phyloP scores from a whole-genome alignment of 352 stramenopile species.

The Pythium guiyangense region DNA sequence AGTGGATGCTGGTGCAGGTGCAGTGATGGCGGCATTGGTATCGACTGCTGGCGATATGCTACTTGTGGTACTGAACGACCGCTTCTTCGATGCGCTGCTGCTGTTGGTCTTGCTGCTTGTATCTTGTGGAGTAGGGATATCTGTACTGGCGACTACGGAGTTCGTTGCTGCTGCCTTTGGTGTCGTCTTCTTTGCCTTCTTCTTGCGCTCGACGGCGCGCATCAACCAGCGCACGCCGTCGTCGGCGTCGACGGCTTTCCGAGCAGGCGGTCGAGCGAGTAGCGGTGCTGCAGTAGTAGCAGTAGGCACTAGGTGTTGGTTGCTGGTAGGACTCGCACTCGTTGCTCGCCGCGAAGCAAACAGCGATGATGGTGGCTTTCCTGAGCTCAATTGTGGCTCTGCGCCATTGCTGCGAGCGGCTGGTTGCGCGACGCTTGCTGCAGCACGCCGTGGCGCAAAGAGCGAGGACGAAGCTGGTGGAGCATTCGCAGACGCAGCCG shows the following conservation, averaged over 20 bases:
- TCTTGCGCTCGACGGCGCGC: constrained; percentile 35
- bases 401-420: too few species aligned
- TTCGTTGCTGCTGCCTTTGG: neutral
- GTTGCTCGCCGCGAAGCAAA: neutral
- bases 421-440: neutral
- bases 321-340: neutral
- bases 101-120: neutral
- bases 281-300: neutral
- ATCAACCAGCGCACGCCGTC: constrained; percentile 32
- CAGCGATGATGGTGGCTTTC: neutral
- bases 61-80: constrained; percentile 2
- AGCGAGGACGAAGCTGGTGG: constrained; percentile 7
- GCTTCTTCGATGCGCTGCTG: constrained; percentile 7
- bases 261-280: too few species aligned
- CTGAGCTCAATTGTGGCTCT: too few species aligned
- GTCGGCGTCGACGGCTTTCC: neutral
- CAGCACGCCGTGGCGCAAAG: constrained; percentile 3
- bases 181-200: constrained; percentile 5
- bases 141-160: neutral
- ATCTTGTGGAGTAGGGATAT: neutral
- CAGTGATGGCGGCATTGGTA: neutral
- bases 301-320: too few species aligned
- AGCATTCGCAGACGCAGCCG: neutral
- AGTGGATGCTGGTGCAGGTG: neutral
- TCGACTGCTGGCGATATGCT: neutral